A percentile compares a stretch with the other conserved stretches of the same genome.
These are phyloP conservation scores for Stentor coeruleus DNA, from an alignment of 73 alveolate genomes.

Conservation along the genomic window DNA sequence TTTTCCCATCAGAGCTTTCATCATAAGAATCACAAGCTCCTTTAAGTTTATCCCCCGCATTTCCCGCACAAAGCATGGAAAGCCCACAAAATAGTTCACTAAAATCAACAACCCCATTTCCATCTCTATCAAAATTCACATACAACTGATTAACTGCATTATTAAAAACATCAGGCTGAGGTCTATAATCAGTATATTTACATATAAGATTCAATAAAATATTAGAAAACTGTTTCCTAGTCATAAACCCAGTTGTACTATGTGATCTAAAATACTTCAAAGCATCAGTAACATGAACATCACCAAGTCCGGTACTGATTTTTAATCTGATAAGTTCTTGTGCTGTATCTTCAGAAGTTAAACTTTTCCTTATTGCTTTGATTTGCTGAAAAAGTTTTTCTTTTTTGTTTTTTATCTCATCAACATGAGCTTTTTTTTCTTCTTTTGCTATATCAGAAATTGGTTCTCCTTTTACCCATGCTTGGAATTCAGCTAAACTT, in stretches of 20 bases:
- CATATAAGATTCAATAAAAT: not conserved
- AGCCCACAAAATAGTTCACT: not conserved
- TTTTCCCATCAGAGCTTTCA: not conserved
- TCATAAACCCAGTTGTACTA: not conserved
- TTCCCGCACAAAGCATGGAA: slow-evolving; percentile 10
- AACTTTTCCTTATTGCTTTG: not conserved
- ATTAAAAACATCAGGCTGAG: not conserved
- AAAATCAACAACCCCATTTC: not conserved
- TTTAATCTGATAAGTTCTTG: not conserved
- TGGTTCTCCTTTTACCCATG: slow-evolving; percentile 4
- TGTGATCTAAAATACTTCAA: not conserved
- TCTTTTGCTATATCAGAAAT: not conserved
- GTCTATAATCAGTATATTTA: not conserved
- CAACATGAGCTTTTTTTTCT: not conserved
- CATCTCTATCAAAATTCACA: not conserved
- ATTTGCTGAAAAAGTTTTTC: not conserved
- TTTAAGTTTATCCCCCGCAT: not conserved
- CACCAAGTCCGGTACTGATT: slow-evolving; percentile 11
- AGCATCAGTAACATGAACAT: not conserved
- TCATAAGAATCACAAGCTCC: not conserved
- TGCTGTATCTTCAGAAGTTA: not conserved
- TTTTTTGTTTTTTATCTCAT: not conserved
- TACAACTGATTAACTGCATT: not conserved
- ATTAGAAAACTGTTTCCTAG: not conserved
- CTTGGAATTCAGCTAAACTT: not conserved